phyloP scores from a whole-genome alignment of 2,329 filamentous ascomycete species.

The Colletotrichum sp. region DNA sequence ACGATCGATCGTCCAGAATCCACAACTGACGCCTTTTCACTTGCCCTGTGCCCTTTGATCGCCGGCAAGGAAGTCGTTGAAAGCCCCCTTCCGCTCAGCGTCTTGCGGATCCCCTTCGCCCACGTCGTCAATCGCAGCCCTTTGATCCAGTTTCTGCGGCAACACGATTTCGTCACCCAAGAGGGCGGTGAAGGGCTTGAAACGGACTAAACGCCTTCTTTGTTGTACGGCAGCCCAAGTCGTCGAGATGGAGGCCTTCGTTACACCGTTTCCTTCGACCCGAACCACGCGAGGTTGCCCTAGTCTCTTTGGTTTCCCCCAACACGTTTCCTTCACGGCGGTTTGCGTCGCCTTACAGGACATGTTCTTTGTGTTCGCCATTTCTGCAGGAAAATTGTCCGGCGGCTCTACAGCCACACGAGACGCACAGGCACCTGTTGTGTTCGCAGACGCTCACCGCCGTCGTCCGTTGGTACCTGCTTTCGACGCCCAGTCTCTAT shows the following conservation, averaged over 20 bases:
- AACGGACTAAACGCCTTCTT: constrained; percentile 10
- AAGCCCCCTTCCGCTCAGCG: not conserved
- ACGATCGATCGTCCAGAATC: not conserved
- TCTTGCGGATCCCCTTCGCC: not conserved
- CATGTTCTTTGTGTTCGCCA: not conserved
- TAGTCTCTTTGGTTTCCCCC: not conserved
- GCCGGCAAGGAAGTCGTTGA: not conserved
- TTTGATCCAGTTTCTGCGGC: not conserved
- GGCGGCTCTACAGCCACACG: not conserved
- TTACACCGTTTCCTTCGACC: not conserved
- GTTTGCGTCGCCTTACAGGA: not conserved
- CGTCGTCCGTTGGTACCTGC: not conserved
- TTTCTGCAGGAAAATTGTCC: not conserved
- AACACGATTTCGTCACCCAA: not conserved
- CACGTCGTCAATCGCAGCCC: not conserved
- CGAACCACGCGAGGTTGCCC: not conserved
- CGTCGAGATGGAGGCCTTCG: not conserved
- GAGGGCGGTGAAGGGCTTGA: constrained; percentile 8
- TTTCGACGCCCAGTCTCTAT: not conserved
- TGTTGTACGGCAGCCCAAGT: not conserved
- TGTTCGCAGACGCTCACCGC: not conserved
- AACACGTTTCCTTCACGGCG: not conserved
- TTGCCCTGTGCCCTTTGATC: not conserved
- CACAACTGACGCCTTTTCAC: not conserved
- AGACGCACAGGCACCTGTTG: not conserved